These are phyloP conservation scores for Penicillium sp. DNA, from an alignment of 2,329 filamentous ascomycete species.

Conservation along the genomic window DNA sequence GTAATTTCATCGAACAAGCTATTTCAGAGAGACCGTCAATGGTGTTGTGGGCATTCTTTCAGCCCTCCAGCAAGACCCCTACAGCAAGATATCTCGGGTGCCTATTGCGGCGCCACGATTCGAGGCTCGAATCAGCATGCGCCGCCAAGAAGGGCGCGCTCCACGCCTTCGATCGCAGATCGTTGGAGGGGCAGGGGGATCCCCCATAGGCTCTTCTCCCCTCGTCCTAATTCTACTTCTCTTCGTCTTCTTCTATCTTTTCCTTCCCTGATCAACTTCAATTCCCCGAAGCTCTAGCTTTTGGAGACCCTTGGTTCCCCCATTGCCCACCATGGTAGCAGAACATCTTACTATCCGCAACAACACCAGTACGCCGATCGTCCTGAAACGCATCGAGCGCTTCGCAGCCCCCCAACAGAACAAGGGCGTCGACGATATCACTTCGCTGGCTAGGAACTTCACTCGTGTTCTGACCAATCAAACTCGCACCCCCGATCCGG, in stretches of 20 bases:
- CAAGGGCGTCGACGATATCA: slow-evolving; percentile 33
- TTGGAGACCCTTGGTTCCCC: neutral
- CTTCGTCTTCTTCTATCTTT: neutral
- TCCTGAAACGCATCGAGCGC: slow-evolving; percentile 73
- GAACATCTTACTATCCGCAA: slow-evolving; percentile 75
- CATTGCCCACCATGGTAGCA: slow-evolving; percentile 39
- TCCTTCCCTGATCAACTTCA: neutral
- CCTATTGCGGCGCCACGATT: slow-evolving; percentile 13
- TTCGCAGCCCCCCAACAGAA: slow-evolving; percentile 62
- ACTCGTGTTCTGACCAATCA: slow-evolving; percentile 48
- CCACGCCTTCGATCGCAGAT: slow-evolving; percentile 22
- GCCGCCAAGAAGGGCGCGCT: slow-evolving; percentile 16
- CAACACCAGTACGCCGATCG: slow-evolving; percentile 72
- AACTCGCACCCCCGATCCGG: slow-evolving; percentile 47
- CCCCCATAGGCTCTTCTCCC: neutral
- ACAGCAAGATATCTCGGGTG: slow-evolving; percentile 6
- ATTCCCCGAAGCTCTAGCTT: neutral
- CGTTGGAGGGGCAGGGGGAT: slow-evolving; percentile 4
- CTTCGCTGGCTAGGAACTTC: slow-evolving; percentile 53
- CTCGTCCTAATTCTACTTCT: neutral
- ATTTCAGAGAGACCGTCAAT: too few relatives aligned
- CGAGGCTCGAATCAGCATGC: slow-evolving; percentile 22
- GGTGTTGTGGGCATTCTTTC: too few relatives aligned
- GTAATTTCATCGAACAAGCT: too few relatives aligned
- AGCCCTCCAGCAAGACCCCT: too few relatives aligned